A percentile compares a stretch with the other conserved stretches of the same genome.
Evolutionary conservation across 805 yeast species (phyloP).

Genomic region (Myxozyma neglecta): DNA sequence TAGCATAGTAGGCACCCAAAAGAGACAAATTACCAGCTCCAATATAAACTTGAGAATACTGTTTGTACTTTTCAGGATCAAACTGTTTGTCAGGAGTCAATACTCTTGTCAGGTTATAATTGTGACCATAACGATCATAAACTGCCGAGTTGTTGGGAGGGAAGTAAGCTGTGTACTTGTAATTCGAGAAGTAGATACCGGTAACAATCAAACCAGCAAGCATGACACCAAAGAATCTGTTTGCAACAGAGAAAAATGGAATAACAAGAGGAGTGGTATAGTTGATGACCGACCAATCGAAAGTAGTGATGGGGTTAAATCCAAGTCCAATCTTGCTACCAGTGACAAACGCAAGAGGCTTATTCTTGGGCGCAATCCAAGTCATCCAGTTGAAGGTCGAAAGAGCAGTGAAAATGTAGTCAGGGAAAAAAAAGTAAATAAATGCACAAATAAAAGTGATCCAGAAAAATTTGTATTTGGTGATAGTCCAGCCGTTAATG

Average conservation of each 20-base stretch:
- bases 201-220: slow-evolving; percentile 11
- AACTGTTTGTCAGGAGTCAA: slow-evolving; percentile 49
- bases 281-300: slow-evolving; percentile 54
- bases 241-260: slow-evolving; percentile 18
- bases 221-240: slow-evolving; percentile 11
- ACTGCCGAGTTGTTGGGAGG: slow-evolving; percentile 51
- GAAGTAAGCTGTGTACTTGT: slow-evolving; percentile 41
- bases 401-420: slow-evolving; percentile 57
- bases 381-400: slow-evolving; percentile 60
- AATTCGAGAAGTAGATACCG: slow-evolving; percentile 15
- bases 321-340: slow-evolving; percentile 68
- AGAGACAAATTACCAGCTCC: slow-evolving; percentile 34
- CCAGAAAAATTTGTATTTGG: slow-evolving; percentile 52
- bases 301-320: slow-evolving; percentile 58
- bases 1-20: slow-evolving; percentile 52
- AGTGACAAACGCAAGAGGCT: slow-evolving; percentile 60
- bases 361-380: slow-evolving; percentile 61
- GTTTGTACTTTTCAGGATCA: slow-evolving; percentile 49
- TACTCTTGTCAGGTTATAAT: slow-evolving; percentile 53
- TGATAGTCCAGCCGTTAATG: slow-evolving; percentile 58
- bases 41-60: slow-evolving; percentile 63
- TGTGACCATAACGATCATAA: slow-evolving; percentile 33
- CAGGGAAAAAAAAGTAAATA: slow-evolving; percentile 61
- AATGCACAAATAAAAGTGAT: slow-evolving; percentile 45
- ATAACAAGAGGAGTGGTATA: slow-evolving; percentile 17